Base-by-base conservation (phyloP, 2,329 filamentous ascomycete species). In the Raffaelea ambrosiae region DNA sequence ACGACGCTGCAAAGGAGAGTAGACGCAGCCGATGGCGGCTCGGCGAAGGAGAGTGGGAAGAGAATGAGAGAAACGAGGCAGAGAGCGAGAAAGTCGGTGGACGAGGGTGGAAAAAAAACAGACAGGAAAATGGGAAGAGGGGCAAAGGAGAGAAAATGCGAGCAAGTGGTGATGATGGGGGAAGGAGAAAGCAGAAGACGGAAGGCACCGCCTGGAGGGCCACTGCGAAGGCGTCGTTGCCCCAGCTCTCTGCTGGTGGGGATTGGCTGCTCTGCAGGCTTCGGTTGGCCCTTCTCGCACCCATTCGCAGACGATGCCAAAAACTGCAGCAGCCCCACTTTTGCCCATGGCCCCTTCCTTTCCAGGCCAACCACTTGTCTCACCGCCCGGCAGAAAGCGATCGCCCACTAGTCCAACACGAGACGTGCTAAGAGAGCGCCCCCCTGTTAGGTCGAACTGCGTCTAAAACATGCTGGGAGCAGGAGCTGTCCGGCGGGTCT, bases 321-420 rank as follows among this genome's bases (percentile, higher is more conserved):
- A 50, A 47, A 49, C 38, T 42, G 47, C 26, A 39, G 20, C 2
- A 4, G 50, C 44, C 40, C 53, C 51, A 41, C 45, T 52, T 49
- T 53, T 51, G 14, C n/a, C n/a, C 38, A 31, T 31, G 13, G 31
- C 45, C 31, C 46, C 41, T 29, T 31, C 29, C 46, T 35, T 46
- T n/a, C 40, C 39, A 42, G 39, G 35, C 31, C 33, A 43, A 29
- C 20, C 23, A 26, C 35, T 14, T 18, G 10, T 20, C 48, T 49
- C 39, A 55, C 53, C 52, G 53, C 52, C 52, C 38, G 53, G 51
- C 53, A 54, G 53, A 54, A 54, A 33, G n/a, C 18, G 35, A 38
- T 29, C 13, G 26, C 26, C 26, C 26, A 13, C 26, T 29, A 29
- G 26, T 29, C 26, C 26, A 29, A 29, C 26, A 29, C 26, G 26